Base-by-base conservation (phyloP, 768 basidiomycete genomes). In the Tricholoma terreum region DNA sequence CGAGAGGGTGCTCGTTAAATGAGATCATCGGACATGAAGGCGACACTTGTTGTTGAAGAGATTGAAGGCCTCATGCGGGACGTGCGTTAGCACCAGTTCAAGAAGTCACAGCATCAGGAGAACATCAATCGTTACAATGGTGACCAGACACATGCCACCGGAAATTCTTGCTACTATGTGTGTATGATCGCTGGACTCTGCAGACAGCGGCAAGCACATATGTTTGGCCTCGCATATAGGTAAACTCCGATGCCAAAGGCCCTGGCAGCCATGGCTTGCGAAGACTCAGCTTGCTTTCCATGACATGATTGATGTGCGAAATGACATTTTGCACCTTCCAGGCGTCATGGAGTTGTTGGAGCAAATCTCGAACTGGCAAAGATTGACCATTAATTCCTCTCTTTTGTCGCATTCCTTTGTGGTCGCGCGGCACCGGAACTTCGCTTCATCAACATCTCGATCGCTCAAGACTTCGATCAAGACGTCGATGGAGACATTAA, bases 141-240 rank as follows among this genome's bases (percentile, higher is more conserved):
- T 67, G 38, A 84, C 83, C 7, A 76, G 76, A n/a, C 81, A 78
- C 21, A 72, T 84, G 54, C 82, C 83, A 4, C 70, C 71, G 1
- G 85, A 87, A 63, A 67, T 86, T 22, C 74, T 87, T 22, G 79
- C 78, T 27, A 65, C 69, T 57, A 80, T 83, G 82, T 65, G 75
- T 78, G 4, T 69, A 68, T 19, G 73, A 75, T 46, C 79, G 81
- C 11, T 84, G 82, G 80, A 78, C 78, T 24, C 75, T 64, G 85
- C 76, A 84, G 55, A 76, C 72, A 60, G 84, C 83, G 0, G 73
- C 81, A 14, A 68, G 66, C 38, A 71, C 84, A n/a, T 70, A 75
- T 19, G 75, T 84, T 21, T 87, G 85, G 85, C 82, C 83, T 4
- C 72, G 78, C 63, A 62, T 86, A 54, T 80, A 82, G 57, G 71